Conservation (phyloP, 1,284 basidiomycete species). For the Microbotryum silenes-acaulis region DNA sequence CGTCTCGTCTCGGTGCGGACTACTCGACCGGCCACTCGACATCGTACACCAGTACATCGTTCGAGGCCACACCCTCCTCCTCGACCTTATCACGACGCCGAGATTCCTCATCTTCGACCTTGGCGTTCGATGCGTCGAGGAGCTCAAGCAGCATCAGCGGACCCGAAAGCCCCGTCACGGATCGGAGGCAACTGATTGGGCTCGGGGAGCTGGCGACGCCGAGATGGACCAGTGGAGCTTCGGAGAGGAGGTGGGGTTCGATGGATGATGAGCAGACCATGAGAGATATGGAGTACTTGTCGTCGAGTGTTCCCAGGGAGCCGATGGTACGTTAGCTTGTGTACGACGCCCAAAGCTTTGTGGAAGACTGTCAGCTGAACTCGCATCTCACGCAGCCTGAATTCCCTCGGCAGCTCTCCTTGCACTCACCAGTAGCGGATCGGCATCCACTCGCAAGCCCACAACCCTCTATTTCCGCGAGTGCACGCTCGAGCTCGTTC, state of each 20-base stretch:
- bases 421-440: neutral
- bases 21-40: too few species aligned
- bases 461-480: neutral
- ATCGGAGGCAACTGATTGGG: conserved; percentile 79
- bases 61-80: too few species aligned
- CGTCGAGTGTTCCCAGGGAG: conserved; percentile 33
- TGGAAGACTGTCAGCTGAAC: neutral
- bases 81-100: too few species aligned
- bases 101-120: too few species aligned
- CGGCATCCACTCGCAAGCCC: neutral
- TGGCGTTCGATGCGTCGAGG: neutral
- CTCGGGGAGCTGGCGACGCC: conserved; percentile 97
- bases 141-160: conserved; percentile 1
- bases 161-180: conserved; percentile 66
- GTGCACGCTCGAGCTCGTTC: neutral
- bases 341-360: neutral
- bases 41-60: too few species aligned
- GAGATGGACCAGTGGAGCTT: conserved; percentile 57
- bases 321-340: conserved; percentile 11
- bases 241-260: conserved; percentile 28
- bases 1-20: too few species aligned
- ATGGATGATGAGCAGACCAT: conserved; percentile 5
- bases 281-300: conserved; percentile 39
- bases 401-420: neutral
- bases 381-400: neutral